Evolutionary conservation across 305 asterid genomes (phyloP).

Genomic region (Fraxinus xanthoxyloides): DNA sequence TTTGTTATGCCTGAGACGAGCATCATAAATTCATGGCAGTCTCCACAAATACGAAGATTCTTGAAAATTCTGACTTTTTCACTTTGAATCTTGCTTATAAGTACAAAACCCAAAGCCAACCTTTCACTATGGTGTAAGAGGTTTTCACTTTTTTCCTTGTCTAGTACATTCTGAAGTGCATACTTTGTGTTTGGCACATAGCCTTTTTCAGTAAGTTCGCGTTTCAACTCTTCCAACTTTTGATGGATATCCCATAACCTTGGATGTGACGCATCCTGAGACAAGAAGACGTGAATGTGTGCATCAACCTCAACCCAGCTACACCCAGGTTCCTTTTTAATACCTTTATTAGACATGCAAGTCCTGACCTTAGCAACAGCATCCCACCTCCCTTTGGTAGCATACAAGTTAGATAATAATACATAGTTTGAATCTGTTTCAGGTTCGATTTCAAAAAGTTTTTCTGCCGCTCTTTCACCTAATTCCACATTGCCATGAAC

Average conservation of each 20-base stretch:
- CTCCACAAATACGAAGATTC: constrained; percentile 82
- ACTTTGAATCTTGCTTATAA: constrained; percentile 38
- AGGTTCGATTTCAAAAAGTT: constrained; percentile 57
- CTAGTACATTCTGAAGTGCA: constrained; percentile 59
- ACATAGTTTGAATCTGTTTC: constrained; percentile 57
- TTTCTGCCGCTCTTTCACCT: constrained; percentile 70
- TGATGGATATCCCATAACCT: constrained; percentile 43
- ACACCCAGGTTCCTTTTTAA: constrained; percentile 86
- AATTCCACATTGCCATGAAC: constrained; percentile 68
- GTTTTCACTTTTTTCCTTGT: constrained; percentile 48
- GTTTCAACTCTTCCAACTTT: constrained; percentile 56
- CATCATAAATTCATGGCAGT: constrained; percentile 86
- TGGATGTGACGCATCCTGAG: constrained; percentile 74
- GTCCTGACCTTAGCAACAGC: constrained; percentile 59
- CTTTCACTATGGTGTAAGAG: constrained; percentile 81
- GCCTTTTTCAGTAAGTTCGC: constrained; percentile 44
- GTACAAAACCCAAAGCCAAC: constrained; percentile 75
- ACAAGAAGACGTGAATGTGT: constrained; percentile 63
- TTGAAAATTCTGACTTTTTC: constrained; percentile 64
- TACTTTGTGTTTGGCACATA: constrained; percentile 50
- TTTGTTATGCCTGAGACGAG: constrained; percentile 43
- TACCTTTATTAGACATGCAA: constrained; percentile 56
- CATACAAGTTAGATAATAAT: constrained; percentile 68
- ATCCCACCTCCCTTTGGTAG: constrained; percentile 68
- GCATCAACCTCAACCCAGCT: constrained; percentile 74